Percentiles rank a stretch among this genome's conserved stretches.
These are phyloP conservation scores for Diutina rugosa DNA, from an alignment of 1,139 yeast genomes.

Conservation along the genomic window DNA sequence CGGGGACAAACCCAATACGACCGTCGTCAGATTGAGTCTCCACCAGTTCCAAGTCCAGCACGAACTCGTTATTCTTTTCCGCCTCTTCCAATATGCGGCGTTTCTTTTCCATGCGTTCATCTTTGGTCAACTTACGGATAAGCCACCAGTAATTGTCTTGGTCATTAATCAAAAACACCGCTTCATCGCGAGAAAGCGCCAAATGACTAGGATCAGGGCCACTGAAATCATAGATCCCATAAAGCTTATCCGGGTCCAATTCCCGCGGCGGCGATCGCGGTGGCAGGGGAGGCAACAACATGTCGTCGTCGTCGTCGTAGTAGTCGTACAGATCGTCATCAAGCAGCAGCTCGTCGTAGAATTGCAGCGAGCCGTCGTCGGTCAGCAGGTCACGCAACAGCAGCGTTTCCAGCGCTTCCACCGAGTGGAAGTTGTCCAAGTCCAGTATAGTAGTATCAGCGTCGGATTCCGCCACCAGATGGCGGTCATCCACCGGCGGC, in stretches of 20 bases:
- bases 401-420: background rate
- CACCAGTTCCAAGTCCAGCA: conserved; percentile 13
- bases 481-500: background rate
- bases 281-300: conserved; percentile 41
- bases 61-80: conserved; percentile 8
- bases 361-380: conserved; percentile 2
- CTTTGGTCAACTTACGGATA: conserved; percentile 46
- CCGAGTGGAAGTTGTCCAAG: background rate
- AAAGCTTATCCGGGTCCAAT: conserved; percentile 70
- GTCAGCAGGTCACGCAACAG: conserved; percentile 1
- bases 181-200: conserved; percentile 65
- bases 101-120: conserved; percentile 14
- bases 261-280: conserved; percentile 78
- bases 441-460: background rate
- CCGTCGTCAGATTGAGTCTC: conserved; percentile 28
- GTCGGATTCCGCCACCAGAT: conserved; percentile 3
- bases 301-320: conserved; percentile 10
- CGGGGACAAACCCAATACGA: conserved; percentile 88
- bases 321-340: conserved; percentile 5
- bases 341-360: conserved; percentile 1
- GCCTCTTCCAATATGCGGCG: conserved; percentile 4
- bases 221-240: conserved; percentile 74
- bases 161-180: conserved; percentile 73
- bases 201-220: conserved; percentile 97
- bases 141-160: conserved; percentile 97